phyloP scores from a whole-genome alignment of 2,329 filamentous ascomycete species.

The Sporothrix sp. region DNA sequence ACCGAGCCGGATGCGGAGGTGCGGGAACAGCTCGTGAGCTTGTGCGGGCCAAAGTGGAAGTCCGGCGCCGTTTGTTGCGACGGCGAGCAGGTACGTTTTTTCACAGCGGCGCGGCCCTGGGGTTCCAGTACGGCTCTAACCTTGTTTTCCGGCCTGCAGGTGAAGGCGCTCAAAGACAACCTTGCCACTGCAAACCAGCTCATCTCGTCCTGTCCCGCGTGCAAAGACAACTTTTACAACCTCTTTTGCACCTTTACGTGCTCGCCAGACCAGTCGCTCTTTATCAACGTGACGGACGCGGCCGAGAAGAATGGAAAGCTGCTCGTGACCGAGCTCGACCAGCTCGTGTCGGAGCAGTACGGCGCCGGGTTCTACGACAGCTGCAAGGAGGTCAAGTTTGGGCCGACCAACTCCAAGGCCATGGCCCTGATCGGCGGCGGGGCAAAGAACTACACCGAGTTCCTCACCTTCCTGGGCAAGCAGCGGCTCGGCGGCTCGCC shows the following conservation, averaged over 20 bases:
- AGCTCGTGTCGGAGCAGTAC: slow-evolving; percentile 75
- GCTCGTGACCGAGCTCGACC: slow-evolving; percentile 82
- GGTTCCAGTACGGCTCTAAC: background rate
- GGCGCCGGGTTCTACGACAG: slow-evolving; percentile 87
- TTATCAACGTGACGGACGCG: slow-evolving; percentile 81
- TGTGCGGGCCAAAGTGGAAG: slow-evolving; percentile 84
- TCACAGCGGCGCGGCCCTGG: no score
- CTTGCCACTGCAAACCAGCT: slow-evolving; percentile 79
- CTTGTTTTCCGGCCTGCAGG: slow-evolving; percentile 32
- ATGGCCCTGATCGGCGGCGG: slow-evolving; percentile 96
- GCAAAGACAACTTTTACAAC: slow-evolving; percentile 98
- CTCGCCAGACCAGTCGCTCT: slow-evolving; percentile 90
- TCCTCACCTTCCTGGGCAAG: slow-evolving; percentile 86
- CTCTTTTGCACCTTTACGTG: slow-evolving; percentile 97
- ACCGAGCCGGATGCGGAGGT: slow-evolving; percentile 61
- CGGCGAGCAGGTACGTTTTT: slow-evolving; percentile 55
- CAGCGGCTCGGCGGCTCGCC: slow-evolving; percentile 87
- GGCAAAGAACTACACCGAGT: slow-evolving; percentile 76
- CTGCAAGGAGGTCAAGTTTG: slow-evolving; percentile 98
- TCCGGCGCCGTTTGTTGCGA: slow-evolving; percentile 78
- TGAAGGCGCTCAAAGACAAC: slow-evolving; percentile 72
- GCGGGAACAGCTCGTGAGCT: slow-evolving; percentile 66
- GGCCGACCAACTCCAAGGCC: slow-evolving; percentile 81
- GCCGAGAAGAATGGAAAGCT: slow-evolving; percentile 48
- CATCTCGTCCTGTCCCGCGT: slow-evolving; percentile 88